These are phyloP conservation scores for Guadua angustifolia DNA, from an alignment of 176 grass and related monocot species.

Conservation along the genomic window DNA sequence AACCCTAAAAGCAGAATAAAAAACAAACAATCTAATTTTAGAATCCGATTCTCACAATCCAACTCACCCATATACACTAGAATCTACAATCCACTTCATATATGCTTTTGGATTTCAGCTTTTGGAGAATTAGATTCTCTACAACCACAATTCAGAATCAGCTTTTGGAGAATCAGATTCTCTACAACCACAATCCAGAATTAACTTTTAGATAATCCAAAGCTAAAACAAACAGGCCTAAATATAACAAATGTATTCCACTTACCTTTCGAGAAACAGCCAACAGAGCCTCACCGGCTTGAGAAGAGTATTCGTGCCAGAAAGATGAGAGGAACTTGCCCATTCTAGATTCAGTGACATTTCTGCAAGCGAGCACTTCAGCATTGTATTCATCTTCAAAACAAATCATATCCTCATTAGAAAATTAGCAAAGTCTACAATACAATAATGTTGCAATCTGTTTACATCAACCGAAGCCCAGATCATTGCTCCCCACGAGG, in stretches of 20 bases:
- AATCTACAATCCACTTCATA: too few species aligned
- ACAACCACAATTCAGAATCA: too few species aligned
- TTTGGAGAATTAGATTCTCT: too few species aligned
- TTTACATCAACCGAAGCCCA: conserved; percentile 43
- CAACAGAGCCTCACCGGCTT: background rate
- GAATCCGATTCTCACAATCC: too few species aligned
- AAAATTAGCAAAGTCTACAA: conserved; percentile 54
- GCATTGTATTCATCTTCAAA: conserved; percentile 40
- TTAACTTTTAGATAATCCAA: too few species aligned
- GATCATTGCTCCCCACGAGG: background rate
- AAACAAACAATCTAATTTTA: too few species aligned
- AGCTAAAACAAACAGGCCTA: too few species aligned
- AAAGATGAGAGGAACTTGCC: background rate
- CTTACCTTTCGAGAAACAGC: background rate
- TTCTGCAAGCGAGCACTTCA: background rate
- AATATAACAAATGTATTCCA: background rate
- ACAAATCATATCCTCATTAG: conserved; percentile 54
- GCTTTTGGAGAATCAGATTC: too few species aligned
- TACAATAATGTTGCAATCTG: conserved; percentile 50
- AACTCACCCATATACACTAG: too few species aligned
- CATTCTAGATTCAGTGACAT: conserved; percentile 7
- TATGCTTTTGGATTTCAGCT: too few species aligned
- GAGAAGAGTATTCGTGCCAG: background rate
- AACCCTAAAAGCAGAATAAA: too few species aligned
- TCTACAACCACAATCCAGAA: too few species aligned